These are phyloP conservation scores for Pichia sp. DNA, from an alignment of 1,139 yeast species.

Conservation along the genomic window DNA sequence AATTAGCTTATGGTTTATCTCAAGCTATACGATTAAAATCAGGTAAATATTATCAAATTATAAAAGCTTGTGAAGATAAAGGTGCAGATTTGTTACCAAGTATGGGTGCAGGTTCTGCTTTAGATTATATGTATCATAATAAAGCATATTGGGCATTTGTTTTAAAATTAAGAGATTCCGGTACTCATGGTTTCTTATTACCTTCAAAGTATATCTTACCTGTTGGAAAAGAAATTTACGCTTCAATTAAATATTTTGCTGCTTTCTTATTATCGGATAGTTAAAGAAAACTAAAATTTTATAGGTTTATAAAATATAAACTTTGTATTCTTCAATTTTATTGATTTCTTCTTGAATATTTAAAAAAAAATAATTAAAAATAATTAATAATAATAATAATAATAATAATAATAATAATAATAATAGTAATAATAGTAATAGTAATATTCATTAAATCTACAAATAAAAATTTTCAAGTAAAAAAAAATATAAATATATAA, in stretches of 20 bases:
- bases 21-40: slow-evolving; percentile 60
- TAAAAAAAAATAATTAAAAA: neutral
- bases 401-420: no score
- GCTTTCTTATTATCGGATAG: slow-evolving; percentile 43
- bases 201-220: slow-evolving; percentile 68
- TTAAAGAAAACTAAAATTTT: no score
- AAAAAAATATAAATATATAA: no score
- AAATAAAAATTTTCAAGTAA: no score
- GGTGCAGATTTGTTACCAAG: slow-evolving; percentile 67
- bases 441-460: no score
- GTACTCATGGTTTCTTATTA: slow-evolving; percentile 74
- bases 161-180: slow-evolving; percentile 74
- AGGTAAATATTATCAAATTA: slow-evolving; percentile 60
- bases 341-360: neutral
- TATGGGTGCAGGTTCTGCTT: slow-evolving; percentile 72
- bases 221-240: slow-evolving; percentile 69
- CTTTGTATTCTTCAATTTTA: no score
- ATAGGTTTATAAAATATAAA: no score
- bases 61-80: slow-evolving; percentile 75
- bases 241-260: slow-evolving; percentile 66
- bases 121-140: slow-evolving; percentile 80
- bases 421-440: no score
- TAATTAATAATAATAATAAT: no score
- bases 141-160: slow-evolving; percentile 83
- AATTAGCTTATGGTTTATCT: slow-evolving; percentile 73